Conservation (phyloP, 2,329 filamentous ascomycete species). For the Cordyceps militaris region DNA sequence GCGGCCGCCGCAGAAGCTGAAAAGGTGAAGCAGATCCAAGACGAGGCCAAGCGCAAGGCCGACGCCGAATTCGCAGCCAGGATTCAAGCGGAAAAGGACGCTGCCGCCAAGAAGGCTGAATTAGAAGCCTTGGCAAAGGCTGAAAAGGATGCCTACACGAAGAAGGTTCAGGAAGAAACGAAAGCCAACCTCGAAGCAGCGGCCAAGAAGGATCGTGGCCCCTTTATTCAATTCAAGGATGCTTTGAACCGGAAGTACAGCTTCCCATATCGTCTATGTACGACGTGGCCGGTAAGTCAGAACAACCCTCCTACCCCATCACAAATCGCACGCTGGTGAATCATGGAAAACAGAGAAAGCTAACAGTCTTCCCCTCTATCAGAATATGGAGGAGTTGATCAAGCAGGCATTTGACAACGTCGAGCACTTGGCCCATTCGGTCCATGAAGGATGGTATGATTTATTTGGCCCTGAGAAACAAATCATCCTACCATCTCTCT, state of each 20-base stretch:
- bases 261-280: slow-evolving; percentile 81
- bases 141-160: slow-evolving; percentile 36
- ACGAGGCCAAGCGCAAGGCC: slow-evolving; percentile 31
- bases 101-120: slow-evolving; percentile 26
- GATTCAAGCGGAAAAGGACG: slow-evolving; percentile 12
- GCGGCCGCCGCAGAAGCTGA: slow-evolving; percentile 37
- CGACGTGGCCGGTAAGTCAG: slow-evolving; percentile 68
- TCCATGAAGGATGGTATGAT: slow-evolving; percentile 73
- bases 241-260: slow-evolving; percentile 86
- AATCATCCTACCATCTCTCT: slow-evolving; percentile 71
- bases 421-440: slow-evolving; percentile 67
- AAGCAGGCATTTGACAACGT: slow-evolving; percentile 78
- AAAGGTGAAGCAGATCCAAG: slow-evolving; percentile 30
- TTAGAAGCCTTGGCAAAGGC: slow-evolving; percentile 29
- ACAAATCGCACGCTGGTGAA: not conserved
- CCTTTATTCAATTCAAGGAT: slow-evolving; percentile 84
- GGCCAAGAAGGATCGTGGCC: slow-evolving; percentile 47
- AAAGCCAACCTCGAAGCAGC: slow-evolving; percentile 42
- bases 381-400: slow-evolving; percentile 84
- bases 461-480: slow-evolving; percentile 71
- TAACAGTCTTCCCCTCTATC: not conserved
- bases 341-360: not conserved
- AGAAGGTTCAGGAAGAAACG: slow-evolving; percentile 45
- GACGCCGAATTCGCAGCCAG: slow-evolving; percentile 31
- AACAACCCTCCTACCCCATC: not conserved